Base-by-base conservation (phyloP, 2,329 filamentous ascomycete species). In the Mariannaea elegans region DNA sequence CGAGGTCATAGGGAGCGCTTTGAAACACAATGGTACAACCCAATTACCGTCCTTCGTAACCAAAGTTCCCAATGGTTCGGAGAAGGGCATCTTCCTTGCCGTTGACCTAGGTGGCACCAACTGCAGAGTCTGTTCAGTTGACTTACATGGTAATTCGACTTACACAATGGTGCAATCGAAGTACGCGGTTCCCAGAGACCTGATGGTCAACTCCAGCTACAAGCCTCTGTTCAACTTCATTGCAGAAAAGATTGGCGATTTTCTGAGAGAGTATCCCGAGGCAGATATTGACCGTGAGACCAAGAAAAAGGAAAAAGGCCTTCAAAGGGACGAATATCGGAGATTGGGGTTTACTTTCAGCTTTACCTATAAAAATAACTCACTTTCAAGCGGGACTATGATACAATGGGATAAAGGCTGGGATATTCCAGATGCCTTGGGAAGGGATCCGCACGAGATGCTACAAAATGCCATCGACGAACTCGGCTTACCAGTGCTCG, bases 151-250 rank as follows among this genome's bases (percentile, higher is more conserved):
- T 78, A 71, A 88, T 76, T 89, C 86, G 63, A 93, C 88, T 46
- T 93, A 92, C 78, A 87, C 85, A 65, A 81, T 93, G 63, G 89
- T 86, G 2, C 58, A 61, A 24, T 56, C 58, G 3, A 61, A 52
- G 24, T 31, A 38, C n/a, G 23, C 19, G 5, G 39, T 52, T 16
- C 58, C 52, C 2, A 32, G 31, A 24, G 32, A 56, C 2, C 14
- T 61, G 7, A 61, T 46, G 47, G 41, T 56, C 4, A 47, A 47
- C 8, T 24, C 36, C 27, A 51, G 45, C 27, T 27, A 58, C 13
- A 52, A 53, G 19, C 48, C 56, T 7, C 38, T 58, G 6, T 58
- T 58, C 18, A 27, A 32, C 7, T 53, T 53, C 10, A 38, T 58
- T 14, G 56, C 56, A 1, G 24, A 38, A 13, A 13, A 46, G 14